Evolutionary conservation across 73 alveolate genomes (phyloP), one percentile per base, ranked within the genome.

Genomic region (Paramecium octaurelia): DNA sequence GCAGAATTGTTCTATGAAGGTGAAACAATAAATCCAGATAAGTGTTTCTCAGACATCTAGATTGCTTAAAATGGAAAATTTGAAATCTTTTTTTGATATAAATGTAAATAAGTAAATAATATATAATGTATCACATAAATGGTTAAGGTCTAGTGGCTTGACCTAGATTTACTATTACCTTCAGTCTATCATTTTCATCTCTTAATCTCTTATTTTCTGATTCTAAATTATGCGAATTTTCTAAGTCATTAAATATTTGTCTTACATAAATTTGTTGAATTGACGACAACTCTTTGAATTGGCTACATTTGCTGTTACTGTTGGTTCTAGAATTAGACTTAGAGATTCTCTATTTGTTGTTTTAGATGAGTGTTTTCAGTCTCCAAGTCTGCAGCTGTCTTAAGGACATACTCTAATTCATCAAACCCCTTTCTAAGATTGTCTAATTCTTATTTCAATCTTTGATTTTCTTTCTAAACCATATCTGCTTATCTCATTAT

Each of bases 331-430:
- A 54, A 54, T 54, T 54, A 18, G 9, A 18, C 29, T 7, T 64
- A 34, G 16, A 64, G 0, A 31, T 64, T 27, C 14, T 64, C 84
- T 27, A 64, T 31, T 12, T 64, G 27, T 27, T 64, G 3, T 64
- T 80, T 80, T 11, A 80, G 12, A 43, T 80, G n/a, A 11, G 91
- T 21, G 24, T 80, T 80, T 21, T 80, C 70, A 23, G 9, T 3
- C 24, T 80, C 91, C 16, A 80, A 80, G 14, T 80, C 91, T 6
- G 44, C 42, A 20, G 91, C 91, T 31, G 73, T 80, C 44, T 80
- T 80, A 9, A 80, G 35, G 3, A 80, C 91, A 80, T 80, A 80
- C 6, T 80, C 91, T 80, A 80, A 48, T 80, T 80, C 91, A 80
- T 80, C 91, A 21, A 80, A 80, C 0, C 91, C 91, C 24, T 46